Conservation (phyloP, 768 basidiomycete species). For the Xerocomus potaroensis region DNA sequence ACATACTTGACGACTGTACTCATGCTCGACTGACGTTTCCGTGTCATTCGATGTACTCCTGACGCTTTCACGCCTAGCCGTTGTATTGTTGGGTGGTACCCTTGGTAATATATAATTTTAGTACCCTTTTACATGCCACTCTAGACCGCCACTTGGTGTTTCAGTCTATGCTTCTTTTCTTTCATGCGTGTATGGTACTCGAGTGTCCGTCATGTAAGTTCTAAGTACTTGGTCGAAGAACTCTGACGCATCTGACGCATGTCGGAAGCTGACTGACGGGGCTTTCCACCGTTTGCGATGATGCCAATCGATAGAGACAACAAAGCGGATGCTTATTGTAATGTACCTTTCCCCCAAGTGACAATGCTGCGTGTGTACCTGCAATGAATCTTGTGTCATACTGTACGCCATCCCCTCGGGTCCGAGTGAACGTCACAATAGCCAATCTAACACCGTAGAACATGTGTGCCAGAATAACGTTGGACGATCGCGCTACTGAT, state of each 20-base stretch:
- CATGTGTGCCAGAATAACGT: background rate
- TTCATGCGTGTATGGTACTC: no score
- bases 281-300: no score
- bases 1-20: conserved; percentile 7
- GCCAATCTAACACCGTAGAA: background rate
- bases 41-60: background rate
- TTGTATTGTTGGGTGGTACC: background rate
- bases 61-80: background rate
- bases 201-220: no score
- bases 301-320: no score
- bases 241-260: no score
- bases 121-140: background rate
- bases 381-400: no score
- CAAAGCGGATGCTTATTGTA: no score
- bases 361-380: no score
- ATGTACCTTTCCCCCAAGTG: no score
- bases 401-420: no score
- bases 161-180: background rate
- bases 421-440: no score
- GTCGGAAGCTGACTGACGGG: no score
- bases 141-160: background rate
- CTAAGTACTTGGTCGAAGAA: background rate
- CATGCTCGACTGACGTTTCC: background rate
- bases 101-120: background rate
- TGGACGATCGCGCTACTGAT: background rate